Evolutionary conservation across 1,139 yeast genomes (phyloP).

Genomic region (Zhuliangozyma parablackwelliae): DNA sequence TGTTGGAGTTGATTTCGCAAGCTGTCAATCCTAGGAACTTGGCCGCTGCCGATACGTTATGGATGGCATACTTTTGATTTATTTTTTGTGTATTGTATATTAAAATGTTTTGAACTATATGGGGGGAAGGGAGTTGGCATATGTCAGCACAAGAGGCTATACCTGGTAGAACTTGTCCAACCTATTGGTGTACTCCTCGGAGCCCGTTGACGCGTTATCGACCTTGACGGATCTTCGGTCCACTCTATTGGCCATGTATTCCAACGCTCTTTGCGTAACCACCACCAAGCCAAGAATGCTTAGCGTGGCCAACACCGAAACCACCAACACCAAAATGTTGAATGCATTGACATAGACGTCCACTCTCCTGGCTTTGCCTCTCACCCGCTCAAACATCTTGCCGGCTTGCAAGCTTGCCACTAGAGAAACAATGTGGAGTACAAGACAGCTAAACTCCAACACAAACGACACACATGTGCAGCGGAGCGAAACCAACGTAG

Average conservation of each 20-base stretch:
- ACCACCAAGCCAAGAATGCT: conserved; percentile 8
- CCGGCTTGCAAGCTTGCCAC: conserved; percentile 17
- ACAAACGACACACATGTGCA: conserved; percentile 10
- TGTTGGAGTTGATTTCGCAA: conserved; percentile 84
- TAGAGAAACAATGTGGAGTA: conserved; percentile 16
- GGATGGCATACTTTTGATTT: conserved; percentile 81
- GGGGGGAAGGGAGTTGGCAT: too few species aligned
- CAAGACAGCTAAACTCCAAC: conserved; percentile 20
- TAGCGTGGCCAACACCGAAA: conserved; percentile 12
- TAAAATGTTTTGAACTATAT: background rate
- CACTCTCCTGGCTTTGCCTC: conserved; percentile 6
- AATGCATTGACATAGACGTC: conserved; percentile 21
- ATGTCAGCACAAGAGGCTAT: background rate
- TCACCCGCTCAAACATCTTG: conserved; percentile 24
- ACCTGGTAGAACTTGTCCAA: conserved; percentile 8
- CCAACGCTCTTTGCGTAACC: conserved; percentile 13
- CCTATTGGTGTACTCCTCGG: conserved; percentile 3
- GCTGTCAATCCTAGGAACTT: conserved; percentile 95
- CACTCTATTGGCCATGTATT: conserved; percentile 15
- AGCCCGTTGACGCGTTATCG: conserved; percentile 2
- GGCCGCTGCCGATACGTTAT: conserved; percentile 87
- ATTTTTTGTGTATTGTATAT: background rate
- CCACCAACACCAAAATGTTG: conserved; percentile 10
- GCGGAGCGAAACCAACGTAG: conserved; percentile 15
- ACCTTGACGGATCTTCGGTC: conserved; percentile 14